Conservation (phyloP, 1,284 basidiomycete genomes). For the Gymnopus androsaceus region DNA sequence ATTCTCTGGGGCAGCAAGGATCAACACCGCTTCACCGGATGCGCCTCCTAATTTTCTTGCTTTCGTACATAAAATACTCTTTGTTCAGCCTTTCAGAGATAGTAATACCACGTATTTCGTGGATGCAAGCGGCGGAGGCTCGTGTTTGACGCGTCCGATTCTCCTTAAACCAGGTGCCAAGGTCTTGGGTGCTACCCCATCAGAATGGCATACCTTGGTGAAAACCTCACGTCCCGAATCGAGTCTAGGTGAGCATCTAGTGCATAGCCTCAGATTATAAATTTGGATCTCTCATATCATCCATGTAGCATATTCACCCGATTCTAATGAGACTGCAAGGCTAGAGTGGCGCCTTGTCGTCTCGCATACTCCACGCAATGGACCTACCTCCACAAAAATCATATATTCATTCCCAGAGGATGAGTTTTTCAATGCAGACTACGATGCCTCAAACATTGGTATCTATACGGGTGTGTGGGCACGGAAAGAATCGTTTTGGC, state of each 20-base stretch:
- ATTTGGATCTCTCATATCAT: neutral
- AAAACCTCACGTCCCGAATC: slow-evolving; percentile 24
- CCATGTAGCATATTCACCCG: neutral
- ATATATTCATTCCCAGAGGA: slow-evolving; percentile 38
- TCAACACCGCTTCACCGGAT: slow-evolving; percentile 24
- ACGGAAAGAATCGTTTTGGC: slow-evolving; percentile 26
- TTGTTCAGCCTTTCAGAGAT: slow-evolving; percentile 37
- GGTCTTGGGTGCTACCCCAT: slow-evolving; percentile 27
- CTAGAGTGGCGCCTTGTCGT: slow-evolving; percentile 35
- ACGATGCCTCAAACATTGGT: slow-evolving; percentile 30
- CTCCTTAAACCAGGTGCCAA: slow-evolving; percentile 31
- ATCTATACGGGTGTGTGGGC: slow-evolving; percentile 25
- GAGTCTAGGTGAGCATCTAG: slow-evolving; percentile 26
- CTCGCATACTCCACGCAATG: slow-evolving; percentile 25
- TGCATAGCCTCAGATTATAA: neutral
- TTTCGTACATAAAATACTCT: slow-evolving; percentile 34
- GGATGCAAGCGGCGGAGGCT: slow-evolving; percentile 20
- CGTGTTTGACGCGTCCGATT: slow-evolving; percentile 34
- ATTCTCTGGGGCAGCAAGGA: slow-evolving; percentile 9
- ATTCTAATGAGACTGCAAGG: neutral
- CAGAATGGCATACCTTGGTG: slow-evolving; percentile 33
- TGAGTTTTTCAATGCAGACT: slow-evolving; percentile 36
- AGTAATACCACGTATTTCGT: slow-evolving; percentile 38
- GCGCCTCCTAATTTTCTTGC: slow-evolving; percentile 24
- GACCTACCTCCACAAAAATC: slow-evolving; percentile 18